Conservation (phyloP, 2,329 filamentous ascomycete genomes). For the Stenocarpella maydis region DNA sequence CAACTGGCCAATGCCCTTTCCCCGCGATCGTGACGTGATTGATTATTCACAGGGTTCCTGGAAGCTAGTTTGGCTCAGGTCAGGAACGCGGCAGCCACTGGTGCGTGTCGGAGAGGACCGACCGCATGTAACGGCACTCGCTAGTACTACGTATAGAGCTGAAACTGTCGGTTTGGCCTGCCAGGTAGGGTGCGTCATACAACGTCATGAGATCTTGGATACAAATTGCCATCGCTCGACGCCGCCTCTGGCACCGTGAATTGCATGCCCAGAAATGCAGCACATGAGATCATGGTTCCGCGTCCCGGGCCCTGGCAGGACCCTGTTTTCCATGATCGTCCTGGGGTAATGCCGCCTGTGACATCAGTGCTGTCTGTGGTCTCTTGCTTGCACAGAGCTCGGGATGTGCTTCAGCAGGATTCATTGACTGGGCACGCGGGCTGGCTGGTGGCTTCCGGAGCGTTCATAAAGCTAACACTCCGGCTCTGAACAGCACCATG, state of each 20-base stretch:
- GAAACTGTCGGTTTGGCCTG: too few species aligned
- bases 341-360: constrained; percentile 1
- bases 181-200: constrained; percentile 15
- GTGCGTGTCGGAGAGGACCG: background rate
- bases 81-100: background rate
- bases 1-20: constrained; percentile 10
- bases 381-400: constrained; percentile 3
- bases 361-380: constrained; percentile 13
- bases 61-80: background rate
- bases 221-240: constrained; percentile 14
- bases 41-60: background rate
- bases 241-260: constrained; percentile 12
- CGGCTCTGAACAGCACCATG: background rate
- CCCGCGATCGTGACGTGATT: background rate
- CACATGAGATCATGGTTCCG: constrained; percentile 25
- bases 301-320: background rate
- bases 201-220: constrained; percentile 20
- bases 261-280: constrained; percentile 4
- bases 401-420: constrained; percentile 8
- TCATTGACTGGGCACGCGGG: background rate
- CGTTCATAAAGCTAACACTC: background rate
- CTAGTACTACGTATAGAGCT: too few species aligned
- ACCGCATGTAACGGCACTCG: constrained; percentile 18
- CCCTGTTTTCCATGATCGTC: constrained; percentile 24
- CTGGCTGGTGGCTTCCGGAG: background rate